phyloP scores from a whole-genome alignment of 352 stramenopile genomes.

The Phytophthora ramorum region DNA sequence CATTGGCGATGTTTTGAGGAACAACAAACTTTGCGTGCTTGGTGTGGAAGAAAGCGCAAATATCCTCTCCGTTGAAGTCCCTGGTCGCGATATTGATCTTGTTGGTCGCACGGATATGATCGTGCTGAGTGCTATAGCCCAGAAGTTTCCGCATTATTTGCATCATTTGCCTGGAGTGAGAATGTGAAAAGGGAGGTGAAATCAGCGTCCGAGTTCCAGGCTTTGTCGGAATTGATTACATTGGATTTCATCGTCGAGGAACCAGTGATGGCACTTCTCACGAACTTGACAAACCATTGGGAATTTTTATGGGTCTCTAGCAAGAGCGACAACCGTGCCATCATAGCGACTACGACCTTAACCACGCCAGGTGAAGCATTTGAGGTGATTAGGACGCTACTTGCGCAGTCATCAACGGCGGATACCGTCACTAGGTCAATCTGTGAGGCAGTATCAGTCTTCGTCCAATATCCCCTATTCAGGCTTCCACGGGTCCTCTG shows the following conservation, averaged over 20 bases:
- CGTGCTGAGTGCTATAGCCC: conserved; percentile 42
- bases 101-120: conserved; percentile 49
- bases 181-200: conserved; percentile 50
- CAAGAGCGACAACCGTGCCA: conserved; percentile 19
- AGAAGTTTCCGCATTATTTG: conserved; percentile 18
- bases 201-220: conserved; percentile 38
- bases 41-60: conserved; percentile 35
- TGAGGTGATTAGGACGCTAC: conserved; percentile 39
- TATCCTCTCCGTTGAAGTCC: conserved; percentile 41
- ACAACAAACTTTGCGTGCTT: conserved; percentile 45
- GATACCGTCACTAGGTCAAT: conserved; percentile 13
- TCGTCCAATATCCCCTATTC: background rate
- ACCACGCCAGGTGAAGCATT: conserved; percentile 33
- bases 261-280: conserved; percentile 55
- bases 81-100: conserved; percentile 42
- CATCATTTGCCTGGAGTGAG: conserved; percentile 41
- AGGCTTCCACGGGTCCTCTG: conserved; percentile 17
- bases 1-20: conserved; percentile 35
- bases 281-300: conserved; percentile 44
- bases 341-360: conserved; percentile 34
- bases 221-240: conserved; percentile 50
- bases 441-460: too few relatives aligned
- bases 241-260: conserved; percentile 46
- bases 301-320: conserved; percentile 57
- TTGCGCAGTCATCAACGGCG: conserved; percentile 33